phyloP scores from a whole-genome alignment of 31 red algal genomes.

The Asparagopsis taxiformis region DNA sequence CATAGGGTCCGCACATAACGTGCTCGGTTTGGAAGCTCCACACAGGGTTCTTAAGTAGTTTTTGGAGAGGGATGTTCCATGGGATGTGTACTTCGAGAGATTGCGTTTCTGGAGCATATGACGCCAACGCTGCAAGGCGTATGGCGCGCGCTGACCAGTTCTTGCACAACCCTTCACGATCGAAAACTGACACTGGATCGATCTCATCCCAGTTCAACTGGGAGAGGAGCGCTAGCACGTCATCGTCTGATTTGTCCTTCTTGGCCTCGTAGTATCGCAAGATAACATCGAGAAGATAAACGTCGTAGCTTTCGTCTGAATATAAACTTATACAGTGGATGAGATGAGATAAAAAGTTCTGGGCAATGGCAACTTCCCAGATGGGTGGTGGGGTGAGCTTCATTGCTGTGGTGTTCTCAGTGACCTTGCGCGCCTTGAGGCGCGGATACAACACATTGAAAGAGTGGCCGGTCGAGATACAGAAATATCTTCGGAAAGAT shows the following conservation, averaged over 20 bases:
- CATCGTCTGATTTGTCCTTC: slow-evolving; percentile 7
- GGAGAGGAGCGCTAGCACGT: slow-evolving; percentile 37
- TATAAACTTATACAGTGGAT: slow-evolving; percentile 52
- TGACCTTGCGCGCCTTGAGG: slow-evolving; percentile 19
- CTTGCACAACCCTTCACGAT: slow-evolving; percentile 18
- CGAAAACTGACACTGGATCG: slow-evolving; percentile 24
- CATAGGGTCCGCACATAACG: slow-evolving; percentile 60
- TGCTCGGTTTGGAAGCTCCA: slow-evolving; percentile 77
- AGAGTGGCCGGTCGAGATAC: slow-evolving; percentile 57
- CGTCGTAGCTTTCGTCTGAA: slow-evolving; percentile 29
- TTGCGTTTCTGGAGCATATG: slow-evolving; percentile 49
- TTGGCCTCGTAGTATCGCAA: slow-evolving; percentile 43
- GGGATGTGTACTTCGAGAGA: slow-evolving; percentile 64
- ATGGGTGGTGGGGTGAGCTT: slow-evolving; percentile 10
- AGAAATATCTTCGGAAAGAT: slow-evolving; percentile 60
- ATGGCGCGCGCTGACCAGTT: slow-evolving; percentile 34
- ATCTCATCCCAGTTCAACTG: slow-evolving; percentile 73
- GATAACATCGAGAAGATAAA: slow-evolving; percentile 50
- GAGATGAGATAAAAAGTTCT: slow-evolving; percentile 54
- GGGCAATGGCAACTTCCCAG: slow-evolving; percentile 38
- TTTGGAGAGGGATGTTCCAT: slow-evolving; percentile 70
- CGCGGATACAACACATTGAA: slow-evolving; percentile 60
- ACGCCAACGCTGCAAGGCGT: slow-evolving; percentile 45
- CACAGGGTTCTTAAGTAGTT: slow-evolving; percentile 28
- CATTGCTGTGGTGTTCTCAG: slow-evolving; percentile 1